phyloP scores from a whole-genome alignment of 2,329 filamentous ascomycete species.

The Aschersonia sp. region DNA sequence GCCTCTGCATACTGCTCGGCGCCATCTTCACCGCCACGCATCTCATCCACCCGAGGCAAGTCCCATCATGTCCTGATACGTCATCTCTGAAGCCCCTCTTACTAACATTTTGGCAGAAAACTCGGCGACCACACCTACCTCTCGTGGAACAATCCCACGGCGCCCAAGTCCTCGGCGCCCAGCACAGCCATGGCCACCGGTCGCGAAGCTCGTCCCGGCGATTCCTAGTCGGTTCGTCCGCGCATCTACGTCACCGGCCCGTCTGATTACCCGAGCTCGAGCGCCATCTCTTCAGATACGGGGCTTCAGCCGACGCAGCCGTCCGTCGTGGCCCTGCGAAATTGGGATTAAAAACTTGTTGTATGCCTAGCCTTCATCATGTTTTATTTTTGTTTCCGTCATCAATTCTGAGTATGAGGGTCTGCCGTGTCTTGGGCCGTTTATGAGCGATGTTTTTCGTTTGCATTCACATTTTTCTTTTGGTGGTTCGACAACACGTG shows the following conservation, averaged over 20 bases:
- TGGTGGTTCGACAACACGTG: too few species aligned
- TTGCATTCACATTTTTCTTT: too few species aligned
- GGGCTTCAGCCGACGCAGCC: neutral
- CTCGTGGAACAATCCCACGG: constrained; percentile 66
- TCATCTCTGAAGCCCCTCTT: neutral
- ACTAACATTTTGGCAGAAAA: constrained; percentile 47
- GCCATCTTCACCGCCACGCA: constrained; percentile 81
- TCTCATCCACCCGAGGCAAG: constrained; percentile 72
- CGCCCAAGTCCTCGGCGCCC: constrained; percentile 25
- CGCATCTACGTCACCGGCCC: constrained; percentile 5
- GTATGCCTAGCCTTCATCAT: too few species aligned
- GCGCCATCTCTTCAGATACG: neutral
- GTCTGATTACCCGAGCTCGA: neutral
- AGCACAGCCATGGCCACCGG: constrained; percentile 35
- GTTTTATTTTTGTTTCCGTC: too few species aligned
- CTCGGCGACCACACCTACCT: constrained; percentile 95
- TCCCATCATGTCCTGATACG: constrained; percentile 1
- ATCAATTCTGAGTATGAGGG: too few species aligned
- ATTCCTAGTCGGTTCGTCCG: constrained; percentile 22
- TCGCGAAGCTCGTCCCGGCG: constrained; percentile 36
- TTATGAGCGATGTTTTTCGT: too few species aligned
- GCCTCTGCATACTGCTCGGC: constrained; percentile 81
- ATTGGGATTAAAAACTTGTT: neutral
- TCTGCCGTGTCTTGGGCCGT: too few species aligned
- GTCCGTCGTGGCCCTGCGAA: neutral